Base-by-base conservation (phyloP, 805 yeast genomes). In the Candida ulmi region DNA sequence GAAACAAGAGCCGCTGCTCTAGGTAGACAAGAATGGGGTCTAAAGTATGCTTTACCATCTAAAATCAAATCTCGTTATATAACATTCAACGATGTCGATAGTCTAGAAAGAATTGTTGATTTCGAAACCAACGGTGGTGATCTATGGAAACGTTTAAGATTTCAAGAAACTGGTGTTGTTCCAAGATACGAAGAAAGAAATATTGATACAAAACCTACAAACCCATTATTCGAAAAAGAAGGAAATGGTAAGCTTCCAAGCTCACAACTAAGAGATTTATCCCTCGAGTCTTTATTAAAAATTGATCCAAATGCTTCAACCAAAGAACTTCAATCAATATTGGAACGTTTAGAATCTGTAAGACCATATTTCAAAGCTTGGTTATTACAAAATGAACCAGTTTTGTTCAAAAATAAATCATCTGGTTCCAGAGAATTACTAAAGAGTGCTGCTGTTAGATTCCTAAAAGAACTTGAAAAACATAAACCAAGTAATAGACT, bases 1-100 rank as follows among this genome's bases (percentile, higher is more conserved):
- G 81, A 74, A 58, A 79, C 93, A 0, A 78, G 84, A 37, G 75
- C 79, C 36, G 69, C 83, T 8, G 71, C 83, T 35, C 72, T 80
- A 33, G 57, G 69, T 12, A 69, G 86, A 61, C 80, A 83, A 45
- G 85, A 84, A 60, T 86, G 75, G 71, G 95, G 95, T 52, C 61
- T 86, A 43, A 86, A 86, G 55, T 66, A 80, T 33, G 67, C 83
- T 17, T 63, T 86, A 35, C 95, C 95, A 3, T 65, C 67, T 29
- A 78, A 75, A 49, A 58, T 75, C 34, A 78, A 77, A 30, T 65
- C 76, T 15, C 71, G 80, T 30, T 77, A 76, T 55, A 67, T 86
- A 33, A 77, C 80, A 8, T 69, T 71, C 48, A 80, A 82, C 50
- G 81, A 82, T 40, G 57, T 83, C 12, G 95, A 86, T 55, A 79